phyloP scores from a whole-genome alignment of 371 early-diverging fungal genomes.

The Basidiobolus meristosporus region DNA sequence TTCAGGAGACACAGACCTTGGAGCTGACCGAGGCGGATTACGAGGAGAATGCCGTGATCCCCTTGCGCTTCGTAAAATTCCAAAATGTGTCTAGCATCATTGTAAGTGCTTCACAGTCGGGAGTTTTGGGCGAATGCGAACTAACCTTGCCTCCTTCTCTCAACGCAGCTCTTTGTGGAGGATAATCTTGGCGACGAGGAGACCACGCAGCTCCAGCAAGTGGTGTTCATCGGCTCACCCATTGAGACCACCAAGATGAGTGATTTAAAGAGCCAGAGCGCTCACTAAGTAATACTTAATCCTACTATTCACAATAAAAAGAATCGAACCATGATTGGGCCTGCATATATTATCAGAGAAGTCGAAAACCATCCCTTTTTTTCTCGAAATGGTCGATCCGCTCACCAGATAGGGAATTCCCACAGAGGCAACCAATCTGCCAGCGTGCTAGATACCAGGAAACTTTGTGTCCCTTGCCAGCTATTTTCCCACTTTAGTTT shows the following conservation, averaged over 20 bases:
- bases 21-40: conserved; percentile 46
- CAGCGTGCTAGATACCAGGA: no score
- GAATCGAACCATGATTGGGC: no score
- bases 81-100: conserved; percentile 58
- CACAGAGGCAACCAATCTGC: no score
- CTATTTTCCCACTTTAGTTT: no score
- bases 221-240: conserved; percentile 51
- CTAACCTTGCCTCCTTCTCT: neutral
- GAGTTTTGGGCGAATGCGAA: neutral
- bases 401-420: no score
- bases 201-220: conserved; percentile 51
- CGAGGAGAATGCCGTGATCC: conserved; percentile 32
- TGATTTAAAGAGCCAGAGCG: conserved; percentile 1
- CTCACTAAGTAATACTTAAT: no score
- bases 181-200: conserved; percentile 73
- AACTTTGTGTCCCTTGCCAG: no score
- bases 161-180: conserved; percentile 39
- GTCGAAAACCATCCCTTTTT: no score
- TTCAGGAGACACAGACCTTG: conserved; percentile 53
- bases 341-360: no score
- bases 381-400: no score
- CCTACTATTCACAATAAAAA: no score
- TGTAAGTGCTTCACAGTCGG: conserved; percentile 10
- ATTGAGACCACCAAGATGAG: conserved; percentile 8
- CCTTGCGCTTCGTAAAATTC: conserved; percentile 81